Base-by-base conservation (phyloP, 2,329 filamentous ascomycete genomes). In the Pseudogymnoascus sp. region DNA sequence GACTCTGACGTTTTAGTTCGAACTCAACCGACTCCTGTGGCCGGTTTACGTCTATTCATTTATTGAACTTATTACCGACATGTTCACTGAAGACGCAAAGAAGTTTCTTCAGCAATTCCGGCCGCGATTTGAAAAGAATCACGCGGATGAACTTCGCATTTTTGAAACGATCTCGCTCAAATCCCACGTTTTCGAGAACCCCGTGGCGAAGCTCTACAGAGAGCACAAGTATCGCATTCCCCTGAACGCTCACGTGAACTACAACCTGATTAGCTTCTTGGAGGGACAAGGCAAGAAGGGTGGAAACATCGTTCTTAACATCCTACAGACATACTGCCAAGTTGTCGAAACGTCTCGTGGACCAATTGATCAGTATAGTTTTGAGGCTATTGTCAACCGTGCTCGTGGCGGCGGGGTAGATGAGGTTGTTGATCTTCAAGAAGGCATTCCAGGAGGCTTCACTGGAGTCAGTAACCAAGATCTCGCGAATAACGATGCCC, bases 21-120 rank as follows among this genome's bases (percentile, higher is more conserved):
- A 99, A 76, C 80, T 99, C 2, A 83, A 85, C 63, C 92, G 95
- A 67, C 79, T 97, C 3, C 77, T 96, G 13, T 99, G 94, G 92
- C 94, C 94, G 0, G 78, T 95, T 0, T 97, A 97, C 70, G 89
- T 97, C 59, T 96, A 99, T 74, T 94, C 90, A 0, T 97, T 89
- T 71, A 79, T 99, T 26, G 86, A 90, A 62, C 82, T 97, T 61
- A 82, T 95, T 29, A 80, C 80, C 35, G 84, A 90, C 63, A 85
- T 85, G 65, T 92, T 88, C 67, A 77, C 83, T 1, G 83, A 84
- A 39, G 90, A 96, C 63, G 85, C 87, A 11, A 86, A 89, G 66
- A 77, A 81, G 1, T 93, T 96, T 70, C 86, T 95, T 64, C 81
- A 84, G 29, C 79, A 82, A 4, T 85, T 90, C 69, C 85, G 85